phyloP scores from a whole-genome alignment of 2,329 filamentous ascomycete genomes.

The Simplicillium aogashimaense region DNA sequence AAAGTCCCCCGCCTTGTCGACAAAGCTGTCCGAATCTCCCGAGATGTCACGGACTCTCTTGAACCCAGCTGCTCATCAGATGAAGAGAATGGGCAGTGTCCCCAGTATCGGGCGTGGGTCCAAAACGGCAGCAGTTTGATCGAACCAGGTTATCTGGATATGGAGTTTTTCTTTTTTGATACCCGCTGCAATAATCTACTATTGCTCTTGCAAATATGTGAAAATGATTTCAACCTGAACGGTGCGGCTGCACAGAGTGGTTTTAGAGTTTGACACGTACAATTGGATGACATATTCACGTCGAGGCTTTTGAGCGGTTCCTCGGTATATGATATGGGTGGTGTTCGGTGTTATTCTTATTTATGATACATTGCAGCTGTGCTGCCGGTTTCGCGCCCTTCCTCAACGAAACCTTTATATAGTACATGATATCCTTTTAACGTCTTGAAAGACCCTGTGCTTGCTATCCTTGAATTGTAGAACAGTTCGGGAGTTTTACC shows the following conservation, averaged over 20 bases:
- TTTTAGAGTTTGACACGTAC: too few relatives aligned
- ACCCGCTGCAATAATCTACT: conserved; percentile 1
- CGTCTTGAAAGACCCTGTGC: too few relatives aligned
- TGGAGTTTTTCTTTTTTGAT: conserved; percentile 5
- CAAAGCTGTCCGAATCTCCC: conserved; percentile 28
- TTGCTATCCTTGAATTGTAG: too few relatives aligned
- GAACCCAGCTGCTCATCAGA: conserved; percentile 19
- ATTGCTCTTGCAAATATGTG: conserved; percentile 2
- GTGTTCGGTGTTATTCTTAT: not conserved
- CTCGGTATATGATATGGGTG: not conserved
- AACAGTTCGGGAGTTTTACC: too few relatives aligned
- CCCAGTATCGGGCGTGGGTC: conserved; percentile 20
- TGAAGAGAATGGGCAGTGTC: conserved; percentile 22
- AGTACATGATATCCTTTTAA: too few relatives aligned
- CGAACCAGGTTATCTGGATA: conserved; percentile 10
- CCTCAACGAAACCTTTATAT: not conserved
- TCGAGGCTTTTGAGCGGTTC: too few relatives aligned
- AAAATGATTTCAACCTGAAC: too few relatives aligned
- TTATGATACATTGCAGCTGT: conserved; percentile 2
- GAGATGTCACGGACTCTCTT: conserved; percentile 29
- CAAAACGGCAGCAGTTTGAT: conserved; percentile 23
- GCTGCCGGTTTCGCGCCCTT: conserved; percentile 1
- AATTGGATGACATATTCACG: too few relatives aligned
- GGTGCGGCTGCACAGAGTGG: too few relatives aligned
- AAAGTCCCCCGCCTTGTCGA: conserved; percentile 16